Conservation (phyloP, 805 yeast species). For the Candida insectalens region DNA sequence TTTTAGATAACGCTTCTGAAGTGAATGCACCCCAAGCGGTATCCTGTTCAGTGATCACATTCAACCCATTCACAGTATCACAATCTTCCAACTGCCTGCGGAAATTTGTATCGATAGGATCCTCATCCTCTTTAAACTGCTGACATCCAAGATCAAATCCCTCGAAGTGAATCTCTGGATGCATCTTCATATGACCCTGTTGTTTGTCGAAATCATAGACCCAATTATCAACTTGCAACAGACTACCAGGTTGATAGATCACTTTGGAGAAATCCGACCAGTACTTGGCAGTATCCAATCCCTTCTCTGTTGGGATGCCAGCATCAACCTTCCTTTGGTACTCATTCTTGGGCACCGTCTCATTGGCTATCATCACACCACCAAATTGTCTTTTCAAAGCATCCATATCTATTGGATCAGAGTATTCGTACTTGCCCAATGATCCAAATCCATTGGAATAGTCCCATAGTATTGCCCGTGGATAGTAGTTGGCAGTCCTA, state of each 20-base stretch:
- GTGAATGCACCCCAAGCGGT: slow-evolving; percentile 82
- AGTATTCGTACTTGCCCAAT: slow-evolving; percentile 44
- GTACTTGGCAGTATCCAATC: slow-evolving; percentile 31
- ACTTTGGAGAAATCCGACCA: slow-evolving; percentile 80
- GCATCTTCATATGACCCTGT: slow-evolving; percentile 13
- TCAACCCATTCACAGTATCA: slow-evolving; percentile 66
- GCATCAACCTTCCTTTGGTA: slow-evolving; percentile 59
- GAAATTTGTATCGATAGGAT: slow-evolving; percentile 48
- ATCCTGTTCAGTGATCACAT: slow-evolving; percentile 60
- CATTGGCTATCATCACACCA: slow-evolving; percentile 19
- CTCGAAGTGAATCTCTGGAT: slow-evolving; percentile 31
- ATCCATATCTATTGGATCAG: slow-evolving; percentile 11
- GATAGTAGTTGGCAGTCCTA: slow-evolving; percentile 56
- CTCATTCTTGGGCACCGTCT: slow-evolving; percentile 34
- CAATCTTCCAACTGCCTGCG: slow-evolving; percentile 63
- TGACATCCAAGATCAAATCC: slow-evolving; percentile 46
- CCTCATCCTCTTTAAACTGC: slow-evolving; percentile 40
- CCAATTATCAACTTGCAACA: slow-evolving; percentile 53
- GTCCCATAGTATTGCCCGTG: slow-evolving; percentile 79
- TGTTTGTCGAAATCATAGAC: slow-evolving; percentile 31
- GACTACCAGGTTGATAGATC: slow-evolving; percentile 51
- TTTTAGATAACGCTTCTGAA: slow-evolving; percentile 34
- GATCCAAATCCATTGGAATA: slow-evolving; percentile 69
- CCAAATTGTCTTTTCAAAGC: slow-evolving; percentile 9
- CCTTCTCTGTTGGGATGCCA: slow-evolving; percentile 25